phyloP scores from a whole-genome alignment of 2,329 filamentous ascomycete genomes.

The Fusarium pseudoanthophilum region DNA sequence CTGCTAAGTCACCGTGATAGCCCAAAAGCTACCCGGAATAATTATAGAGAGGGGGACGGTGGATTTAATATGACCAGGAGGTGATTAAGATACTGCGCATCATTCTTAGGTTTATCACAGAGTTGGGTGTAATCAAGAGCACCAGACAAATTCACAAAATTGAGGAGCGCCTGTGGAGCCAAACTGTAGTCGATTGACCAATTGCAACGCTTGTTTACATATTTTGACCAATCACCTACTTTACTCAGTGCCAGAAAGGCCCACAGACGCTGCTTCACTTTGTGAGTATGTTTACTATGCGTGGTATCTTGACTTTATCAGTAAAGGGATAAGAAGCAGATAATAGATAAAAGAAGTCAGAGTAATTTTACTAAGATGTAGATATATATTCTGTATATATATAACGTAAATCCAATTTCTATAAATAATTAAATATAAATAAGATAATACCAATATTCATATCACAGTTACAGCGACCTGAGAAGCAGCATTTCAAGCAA shows the following conservation, averaged over 20 bases:
- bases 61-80: accelerated
- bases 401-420: accelerated
- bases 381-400: accelerated
- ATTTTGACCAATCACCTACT: accelerated
- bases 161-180: accelerated
- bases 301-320: too few relatives aligned
- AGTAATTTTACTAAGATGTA: background rate
- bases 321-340: too few relatives aligned
- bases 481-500: background rate
- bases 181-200: background rate
- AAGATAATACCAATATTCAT: background rate
- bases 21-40: accelerated
- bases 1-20: background rate
- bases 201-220: accelerated
- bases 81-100: background rate
- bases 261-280: background rate
- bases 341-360: background rate
- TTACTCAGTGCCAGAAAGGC: accelerated
- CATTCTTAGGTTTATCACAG: too few relatives aligned
- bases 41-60: accelerated
- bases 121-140: too few relatives aligned
- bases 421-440: background rate
- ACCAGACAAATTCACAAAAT: too few relatives aligned
- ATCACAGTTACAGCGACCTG: accelerated
- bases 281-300: background rate